Percentiles rank a stretch among this genome's conserved stretches.
phyloP scores from a whole-genome alignment of 805 yeast species.

The Komagataella populi region DNA sequence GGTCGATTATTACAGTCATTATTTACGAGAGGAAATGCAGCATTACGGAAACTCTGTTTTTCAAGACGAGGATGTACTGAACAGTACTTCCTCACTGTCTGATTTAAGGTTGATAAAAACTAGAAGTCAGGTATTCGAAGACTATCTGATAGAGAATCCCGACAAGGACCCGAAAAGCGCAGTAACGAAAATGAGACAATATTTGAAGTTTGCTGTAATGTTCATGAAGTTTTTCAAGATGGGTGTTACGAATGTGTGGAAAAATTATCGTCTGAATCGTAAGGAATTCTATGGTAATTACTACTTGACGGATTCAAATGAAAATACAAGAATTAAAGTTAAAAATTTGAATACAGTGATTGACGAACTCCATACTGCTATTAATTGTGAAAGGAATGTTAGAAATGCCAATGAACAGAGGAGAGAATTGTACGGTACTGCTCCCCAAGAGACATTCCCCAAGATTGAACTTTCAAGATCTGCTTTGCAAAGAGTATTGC shows the following conservation, averaged over 20 bases:
- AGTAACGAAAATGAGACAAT: neutral
- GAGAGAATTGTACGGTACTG: constrained; percentile 1
- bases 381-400: constrained; percentile 11
- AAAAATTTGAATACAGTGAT: constrained; percentile 7
- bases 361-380: constrained; percentile 13
- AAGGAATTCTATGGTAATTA: constrained; percentile 12
- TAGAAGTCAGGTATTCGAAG: neutral
- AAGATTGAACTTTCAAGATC: constrained; percentile 18
- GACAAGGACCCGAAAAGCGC: neutral
- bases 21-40: neutral
- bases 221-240: constrained; percentile 36
- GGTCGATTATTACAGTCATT: neutral
- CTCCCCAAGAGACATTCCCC: neutral
- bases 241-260: constrained; percentile 46
- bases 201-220: constrained; percentile 1
- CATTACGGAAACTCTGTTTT: neutral
- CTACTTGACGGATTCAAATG: constrained; percentile 13
- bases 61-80: neutral
- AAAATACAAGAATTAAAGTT: constrained; percentile 8
- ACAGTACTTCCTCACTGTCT: neutral
- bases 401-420: constrained; percentile 4
- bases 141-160: neutral
- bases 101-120: neutral
- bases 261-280: constrained; percentile 20
- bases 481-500: constrained; percentile 33